These are phyloP conservation scores for Russula ochroleuca DNA, from an alignment of 768 basidiomycete genomes.

Conservation along the genomic window DNA sequence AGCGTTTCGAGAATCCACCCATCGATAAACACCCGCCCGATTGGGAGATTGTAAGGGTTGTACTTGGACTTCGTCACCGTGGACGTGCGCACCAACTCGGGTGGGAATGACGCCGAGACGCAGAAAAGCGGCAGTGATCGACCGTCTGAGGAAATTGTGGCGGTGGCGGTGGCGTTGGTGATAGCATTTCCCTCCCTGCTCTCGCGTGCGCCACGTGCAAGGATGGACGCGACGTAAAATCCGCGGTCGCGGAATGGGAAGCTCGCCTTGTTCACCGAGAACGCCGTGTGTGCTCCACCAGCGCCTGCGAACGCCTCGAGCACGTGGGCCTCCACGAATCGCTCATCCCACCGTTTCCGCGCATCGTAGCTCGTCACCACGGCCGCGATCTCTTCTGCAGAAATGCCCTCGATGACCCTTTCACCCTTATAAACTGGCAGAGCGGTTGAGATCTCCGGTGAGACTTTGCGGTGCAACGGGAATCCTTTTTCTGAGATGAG, in stretches of 20 bases:
- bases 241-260: slow-evolving; percentile 91
- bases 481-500: slow-evolving; percentile 72
- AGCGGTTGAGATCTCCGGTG: slow-evolving; percentile 68
- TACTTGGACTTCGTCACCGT: slow-evolving; percentile 61
- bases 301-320: slow-evolving; percentile 73
- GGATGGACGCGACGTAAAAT: slow-evolving; percentile 73
- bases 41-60: slow-evolving; percentile 68
- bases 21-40: slow-evolving; percentile 81
- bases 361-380: slow-evolving; percentile 66
- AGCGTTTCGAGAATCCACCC: slow-evolving; percentile 97
- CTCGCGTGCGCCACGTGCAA: slow-evolving; percentile 47
- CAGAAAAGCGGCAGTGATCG: slow-evolving; percentile 64
- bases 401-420: slow-evolving; percentile 89
- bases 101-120: slow-evolving; percentile 78
- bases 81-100: slow-evolving; percentile 56
- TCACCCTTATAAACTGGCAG: slow-evolving; percentile 84
- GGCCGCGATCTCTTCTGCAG: slow-evolving; percentile 84
- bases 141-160: slow-evolving; percentile 9
- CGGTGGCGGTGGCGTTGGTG: neutral
- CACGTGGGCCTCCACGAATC: slow-evolving; percentile 62
- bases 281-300: slow-evolving; percentile 59
- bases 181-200: slow-evolving; percentile 35
- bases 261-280: slow-evolving; percentile 66
- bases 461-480: slow-evolving; percentile 68
- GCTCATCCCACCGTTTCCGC: slow-evolving; percentile 82